phyloP scores from a whole-genome alignment of 768 basidiomycete species.

The Amylocystis lapponica region DNA sequence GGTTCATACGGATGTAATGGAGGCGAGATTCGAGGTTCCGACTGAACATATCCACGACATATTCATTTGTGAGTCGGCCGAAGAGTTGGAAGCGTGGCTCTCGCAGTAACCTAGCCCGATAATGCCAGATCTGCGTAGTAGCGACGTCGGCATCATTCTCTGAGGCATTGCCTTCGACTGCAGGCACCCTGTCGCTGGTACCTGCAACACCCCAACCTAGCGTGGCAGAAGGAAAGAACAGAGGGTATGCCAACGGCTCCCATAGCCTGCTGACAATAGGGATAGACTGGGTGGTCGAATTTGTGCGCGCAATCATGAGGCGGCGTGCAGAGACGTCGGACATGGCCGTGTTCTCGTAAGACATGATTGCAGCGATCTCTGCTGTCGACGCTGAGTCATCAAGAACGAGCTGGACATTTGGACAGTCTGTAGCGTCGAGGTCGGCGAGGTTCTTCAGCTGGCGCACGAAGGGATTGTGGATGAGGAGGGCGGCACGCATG shows the following conservation, averaged over 20 bases:
- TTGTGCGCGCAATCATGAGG: conserved; percentile 9
- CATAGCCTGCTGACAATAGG: conserved; percentile 26
- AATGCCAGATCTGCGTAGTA: too few relatives aligned
- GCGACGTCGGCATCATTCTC: conserved; percentile 27
- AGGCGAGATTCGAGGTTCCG: too few relatives aligned
- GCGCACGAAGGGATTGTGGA: conserved; percentile 11
- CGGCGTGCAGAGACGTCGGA: conserved; percentile 11
- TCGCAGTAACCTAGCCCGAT: conserved; percentile 25
- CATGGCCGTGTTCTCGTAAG: conserved; percentile 12
- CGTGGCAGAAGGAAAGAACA: conserved; percentile 35
- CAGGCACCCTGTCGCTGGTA: conserved; percentile 15
- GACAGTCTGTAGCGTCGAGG: conserved; percentile 10
- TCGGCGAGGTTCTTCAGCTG: conserved; percentile 7
- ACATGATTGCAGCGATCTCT: conserved; percentile 25
- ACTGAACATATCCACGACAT: too few relatives aligned
- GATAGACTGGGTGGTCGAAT: conserved; percentile 12
- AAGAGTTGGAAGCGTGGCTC: conserved; percentile 29
- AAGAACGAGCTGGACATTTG: conserved; percentile 10
- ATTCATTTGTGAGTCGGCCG: conserved; percentile 29
- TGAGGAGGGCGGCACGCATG: conserved; percentile 3
- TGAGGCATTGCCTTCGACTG: conserved; percentile 23
- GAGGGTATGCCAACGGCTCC: conserved; percentile 33
- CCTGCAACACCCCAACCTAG: too few relatives aligned
- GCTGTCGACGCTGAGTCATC: conserved; percentile 17
- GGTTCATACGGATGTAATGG: too few relatives aligned